Evolutionary conservation across 2,329 filamentous ascomycete species (phyloP), one percentile per base, ranked within the genome.

Genomic region (Drechslera avenae): DNA sequence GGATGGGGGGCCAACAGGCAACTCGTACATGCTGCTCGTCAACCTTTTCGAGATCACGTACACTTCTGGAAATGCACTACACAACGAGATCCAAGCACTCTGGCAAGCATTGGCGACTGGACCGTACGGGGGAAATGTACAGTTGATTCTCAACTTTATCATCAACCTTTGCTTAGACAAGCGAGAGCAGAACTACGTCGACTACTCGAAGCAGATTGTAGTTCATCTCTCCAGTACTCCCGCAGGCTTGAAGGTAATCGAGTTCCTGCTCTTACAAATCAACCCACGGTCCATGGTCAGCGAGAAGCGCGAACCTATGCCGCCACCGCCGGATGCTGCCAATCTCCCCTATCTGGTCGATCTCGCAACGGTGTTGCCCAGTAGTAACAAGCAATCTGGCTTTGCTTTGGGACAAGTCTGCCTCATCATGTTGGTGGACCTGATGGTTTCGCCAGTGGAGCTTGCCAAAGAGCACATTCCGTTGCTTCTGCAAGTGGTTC

Each of bases 41-140:
- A 99, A 99, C 67, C 79, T 99, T 2, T 88, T 97, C 42, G 94
- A 99, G 74, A 94, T 97, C 52, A 99, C 95, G 0, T 95, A 97
- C 67, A 91, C 91, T 61, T 94, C 90, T 19, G 91, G 91, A 62
- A 90, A 86, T 41, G 87, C 88, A 3, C 78, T 99, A 18, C 93
- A 97, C 69, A 97, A 97, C 63, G 94, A 99, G 71, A 94, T 99
- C 0, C 93, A 97, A 74, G 94, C 93, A 10, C 81, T 99, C 12
- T 99, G 94, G 94, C 92, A 97, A 75, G 94, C 94, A 3, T 81
- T 99, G 37, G 93, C 93, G 0, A 96, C 92, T 0, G 93, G 94
- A 0, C 92, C 92, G 0, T 89, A 97, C 72, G 90, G 86, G 7
- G 93, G 92, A 16, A 99, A 99, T 65, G 94, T 99, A 9, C 90